Percentiles rank a stretch among this genome's conserved stretches.
Evolutionary conservation across 257 asterid genomes (phyloP).

Genomic region (Solanum piurae): DNA sequence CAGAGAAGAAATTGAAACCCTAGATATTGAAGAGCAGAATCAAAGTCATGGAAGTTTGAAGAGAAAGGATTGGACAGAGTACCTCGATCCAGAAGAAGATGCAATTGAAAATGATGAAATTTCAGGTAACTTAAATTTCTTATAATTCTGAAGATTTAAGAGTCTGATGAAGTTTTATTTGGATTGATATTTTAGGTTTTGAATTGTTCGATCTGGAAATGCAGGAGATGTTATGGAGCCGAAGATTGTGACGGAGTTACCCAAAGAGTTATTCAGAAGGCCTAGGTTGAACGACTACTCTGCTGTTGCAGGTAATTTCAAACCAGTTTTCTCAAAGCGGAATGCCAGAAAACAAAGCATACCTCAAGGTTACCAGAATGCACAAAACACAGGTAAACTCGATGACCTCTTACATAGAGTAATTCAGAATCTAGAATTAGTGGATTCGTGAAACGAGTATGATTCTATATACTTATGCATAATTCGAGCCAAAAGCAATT

Average conservation of each 20-base stretch:
- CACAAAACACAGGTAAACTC: background rate
- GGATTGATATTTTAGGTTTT: background rate
- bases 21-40: background rate
- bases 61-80: conserved; percentile 75
- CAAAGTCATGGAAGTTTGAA: conserved; percentile 14
- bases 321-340: conserved; percentile 27
- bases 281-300: conserved; percentile 30
- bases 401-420: background rate
- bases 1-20: conserved; percentile 6
- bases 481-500: background rate
- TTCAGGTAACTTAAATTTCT: conserved; percentile 17
- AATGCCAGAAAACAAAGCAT: conserved; percentile 10
- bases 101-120: conserved; percentile 7
- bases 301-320: conserved; percentile 12
- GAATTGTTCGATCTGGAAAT: conserved; percentile 8
- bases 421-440: background rate
- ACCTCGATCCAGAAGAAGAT: conserved; percentile 34
- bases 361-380: conserved; percentile 6
- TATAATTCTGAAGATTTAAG: background rate
- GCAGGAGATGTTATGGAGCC: conserved; percentile 45
- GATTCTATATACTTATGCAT: background rate
- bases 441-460: background rate
- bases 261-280: conserved; percentile 41
- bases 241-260: conserved; percentile 53
- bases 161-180: background rate